Base-by-base conservation (phyloP, 768 basidiomycete genomes). In the Termitomyces sp. region DNA sequence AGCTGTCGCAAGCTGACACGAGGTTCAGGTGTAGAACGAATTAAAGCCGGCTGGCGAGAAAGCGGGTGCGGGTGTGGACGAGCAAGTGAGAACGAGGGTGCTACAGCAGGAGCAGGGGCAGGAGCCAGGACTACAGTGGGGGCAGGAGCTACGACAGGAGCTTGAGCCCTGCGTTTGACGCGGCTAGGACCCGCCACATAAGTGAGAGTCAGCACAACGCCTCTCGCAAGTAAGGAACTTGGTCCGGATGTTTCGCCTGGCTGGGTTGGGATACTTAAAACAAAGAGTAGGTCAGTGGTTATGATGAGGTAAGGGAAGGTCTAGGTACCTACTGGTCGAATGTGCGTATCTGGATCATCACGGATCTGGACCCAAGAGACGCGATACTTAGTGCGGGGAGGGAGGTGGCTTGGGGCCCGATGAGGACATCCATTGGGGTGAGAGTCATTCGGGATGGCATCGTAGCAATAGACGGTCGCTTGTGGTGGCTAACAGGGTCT, bases 301-400 rank as follows among this genome's bases (percentile, higher is more conserved):
- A 14, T 29, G 25, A 29, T 3, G n/a, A 47, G 11, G 25, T 38
- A 9, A 12, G 9, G 5, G 37, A n/a, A 2, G 4, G 20, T 25
- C 3, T 9, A n/a, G 20, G 14, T 9, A 42, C 62, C 49, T 37
- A 59, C 62, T 20, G 37, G 10, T 48, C 51, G 20, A 40, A 43
- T n/a, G 56, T 63, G 14, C 57, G 57, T 14, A 63, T 57, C 50
- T 63, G 62, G 17, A 63, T 59, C 58, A 56, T 63, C 2, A 63
- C n/a, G 2, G 62, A 55, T 32, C 14, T 56, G 20, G 57, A 45
- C 5, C 62, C 62, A 7, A 63, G 58, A n/a, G 62, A 50, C 25
- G 53, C 57, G 15, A 63, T 42, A 12, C 50, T 63, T 37, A 59
- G 20, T 40, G 36, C 52, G 10, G 62, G 57, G 40, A 63, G 36